These are phyloP conservation scores for Globisporangium heterothallicum DNA, from an alignment of 352 stramenopile genomes.

Conservation along the genomic window DNA sequence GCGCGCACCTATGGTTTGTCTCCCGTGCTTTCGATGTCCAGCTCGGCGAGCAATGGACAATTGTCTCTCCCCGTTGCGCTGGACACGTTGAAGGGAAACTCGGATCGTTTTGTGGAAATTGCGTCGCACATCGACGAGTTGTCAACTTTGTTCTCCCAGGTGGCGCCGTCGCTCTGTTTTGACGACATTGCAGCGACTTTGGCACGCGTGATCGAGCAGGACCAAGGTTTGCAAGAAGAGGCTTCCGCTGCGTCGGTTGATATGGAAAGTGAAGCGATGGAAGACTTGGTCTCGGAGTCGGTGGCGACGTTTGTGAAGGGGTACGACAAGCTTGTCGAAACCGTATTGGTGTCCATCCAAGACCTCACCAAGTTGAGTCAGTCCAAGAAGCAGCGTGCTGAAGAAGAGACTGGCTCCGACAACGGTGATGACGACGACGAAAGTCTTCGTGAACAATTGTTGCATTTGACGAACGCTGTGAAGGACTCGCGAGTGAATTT, in stretches of 20 bases:
- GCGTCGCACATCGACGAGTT: conserved; percentile 19
- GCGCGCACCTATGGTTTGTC: conserved; percentile 69
- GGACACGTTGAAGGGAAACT: conserved; percentile 28
- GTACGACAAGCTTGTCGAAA: conserved; percentile 72
- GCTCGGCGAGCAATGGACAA: neutral
- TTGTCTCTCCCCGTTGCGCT: conserved; percentile 21
- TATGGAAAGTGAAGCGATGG: conserved; percentile 20
- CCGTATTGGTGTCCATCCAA: conserved; percentile 75
- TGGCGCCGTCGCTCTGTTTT: conserved; percentile 29
- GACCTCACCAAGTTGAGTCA: conserved; percentile 53
- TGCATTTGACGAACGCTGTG: conserved; percentile 36
- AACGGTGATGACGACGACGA: conserved; percentile 17
- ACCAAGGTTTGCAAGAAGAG: conserved; percentile 24
- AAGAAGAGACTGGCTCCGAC: too few relatives aligned
- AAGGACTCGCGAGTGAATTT: conserved; percentile 72
- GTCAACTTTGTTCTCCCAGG: conserved; percentile 20
- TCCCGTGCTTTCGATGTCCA: conserved; percentile 24
- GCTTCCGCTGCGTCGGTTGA: neutral
- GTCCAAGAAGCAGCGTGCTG: conserved; percentile 24
- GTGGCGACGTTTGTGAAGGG: conserved; percentile 36
- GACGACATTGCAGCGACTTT: conserved; percentile 26
- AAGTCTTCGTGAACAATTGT: conserved; percentile 47
- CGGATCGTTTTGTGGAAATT: conserved; percentile 29
- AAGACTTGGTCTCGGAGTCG: conserved; percentile 16
- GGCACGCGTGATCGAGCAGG: conserved; percentile 20